Evolutionary conservation across 768 basidiomycete species (phyloP), one percentile per base, ranked within the genome.

Genomic region (Auriscalpium orientale): DNA sequence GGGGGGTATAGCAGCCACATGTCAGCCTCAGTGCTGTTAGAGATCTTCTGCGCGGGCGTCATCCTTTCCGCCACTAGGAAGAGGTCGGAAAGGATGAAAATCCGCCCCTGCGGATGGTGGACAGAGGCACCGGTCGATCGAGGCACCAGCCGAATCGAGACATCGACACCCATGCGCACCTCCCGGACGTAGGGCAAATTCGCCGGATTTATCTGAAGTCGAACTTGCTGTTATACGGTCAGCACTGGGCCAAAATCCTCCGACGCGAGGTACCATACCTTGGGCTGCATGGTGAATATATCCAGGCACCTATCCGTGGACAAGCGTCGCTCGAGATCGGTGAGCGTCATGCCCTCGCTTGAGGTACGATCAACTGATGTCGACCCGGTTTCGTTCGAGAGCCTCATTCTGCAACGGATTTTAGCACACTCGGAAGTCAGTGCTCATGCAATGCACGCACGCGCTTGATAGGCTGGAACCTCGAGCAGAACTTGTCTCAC

Each of bases 1-100:
- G 97, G 97, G 16, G 97, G 97, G 74, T 97, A 99, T 62, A 86
- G 83, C 47, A 99, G 75, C 83, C 85, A 91, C 85, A 95, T 88
- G 66, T 97, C 92, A 6, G 85, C 78, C 11, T 83, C 83, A 56
- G 35, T 74, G 70, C 12, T 73, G 76, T 57, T 69, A 70, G 54
- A 74, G 77, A 57, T 95, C 89, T 51, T 83, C 78, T 18, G 76
- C 12, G 46, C 58, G 33, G 56, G 78, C 1, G 79, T 66, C 81
- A 95, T 91, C 64, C 83, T 79, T 68, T 98, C 95, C 63, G 91
- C 92, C 33, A 98, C 71, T 53, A 99, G 75, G 70, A 98, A 92
- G 18, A 99, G 73, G 67, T 99, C 97, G 15, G 94, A 95, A 55
- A 98, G 79, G 50, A 99, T 78, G 69, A 90, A 91, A 49, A 98